Conservation (phyloP, 2,329 filamentous ascomycete genomes). For the Xylaria sp. region DNA sequence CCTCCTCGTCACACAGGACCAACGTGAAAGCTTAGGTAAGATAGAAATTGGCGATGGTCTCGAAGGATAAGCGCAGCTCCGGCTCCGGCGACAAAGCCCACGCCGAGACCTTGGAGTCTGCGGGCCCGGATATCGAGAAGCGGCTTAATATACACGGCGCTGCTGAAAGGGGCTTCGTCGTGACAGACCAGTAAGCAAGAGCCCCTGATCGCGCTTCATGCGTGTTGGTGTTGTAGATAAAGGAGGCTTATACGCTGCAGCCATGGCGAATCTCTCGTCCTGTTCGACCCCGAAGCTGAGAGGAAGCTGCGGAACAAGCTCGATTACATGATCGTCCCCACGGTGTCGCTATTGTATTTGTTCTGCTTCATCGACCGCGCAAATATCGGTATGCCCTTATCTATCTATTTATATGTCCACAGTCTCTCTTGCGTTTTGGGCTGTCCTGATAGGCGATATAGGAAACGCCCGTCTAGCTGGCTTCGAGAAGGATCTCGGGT, state of each 20-base stretch:
- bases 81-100: conserved; percentile 23
- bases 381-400: conserved; percentile 70
- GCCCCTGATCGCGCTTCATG: not conserved
- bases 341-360: conserved; percentile 71
- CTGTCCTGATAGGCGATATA: conserved; percentile 45
- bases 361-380: conserved; percentile 78
- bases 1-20: too few species aligned
- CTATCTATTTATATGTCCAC: not conserved
- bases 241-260: conserved; percentile 44
- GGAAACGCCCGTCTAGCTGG: conserved; percentile 76
- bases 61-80: conserved; percentile 10
- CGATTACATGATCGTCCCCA: conserved; percentile 71
- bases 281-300: conserved; percentile 68
- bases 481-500: conserved; percentile 68
- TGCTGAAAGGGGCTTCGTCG: conserved; percentile 57
- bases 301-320: conserved; percentile 68
- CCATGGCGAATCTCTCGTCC: conserved; percentile 60
- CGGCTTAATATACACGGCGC: conserved; percentile 45
- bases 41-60: conserved; percentile 5
- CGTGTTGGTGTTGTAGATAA: not conserved
- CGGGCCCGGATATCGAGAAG: conserved; percentile 21
- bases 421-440: not conserved
- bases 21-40: not conserved
- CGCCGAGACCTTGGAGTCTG: conserved; percentile 21
- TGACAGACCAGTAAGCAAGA: conserved; percentile 58